phyloP scores from a whole-genome alignment of 768 basidiomycete genomes.

The Auricularia sp. region DNA sequence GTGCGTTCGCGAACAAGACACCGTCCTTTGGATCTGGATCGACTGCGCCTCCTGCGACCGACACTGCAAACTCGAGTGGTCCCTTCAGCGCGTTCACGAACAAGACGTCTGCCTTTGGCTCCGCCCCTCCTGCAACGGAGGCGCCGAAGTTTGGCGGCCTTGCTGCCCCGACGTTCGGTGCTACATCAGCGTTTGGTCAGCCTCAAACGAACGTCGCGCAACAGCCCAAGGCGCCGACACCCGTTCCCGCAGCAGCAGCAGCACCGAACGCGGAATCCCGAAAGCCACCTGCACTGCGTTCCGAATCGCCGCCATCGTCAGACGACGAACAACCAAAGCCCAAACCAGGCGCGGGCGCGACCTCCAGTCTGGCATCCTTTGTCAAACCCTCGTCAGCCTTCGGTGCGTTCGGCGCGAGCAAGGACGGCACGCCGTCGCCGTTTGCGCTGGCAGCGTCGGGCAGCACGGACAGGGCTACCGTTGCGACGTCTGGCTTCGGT shows the following conservation, averaged over 20 bases:
- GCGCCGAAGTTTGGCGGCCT: background rate
- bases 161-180: background rate
- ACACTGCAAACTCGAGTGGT: constrained; percentile 1
- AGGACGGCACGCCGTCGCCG: background rate
- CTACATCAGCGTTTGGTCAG: background rate
- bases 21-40: background rate
- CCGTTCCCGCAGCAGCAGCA: background rate
- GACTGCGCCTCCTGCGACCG: background rate
- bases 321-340: background rate
- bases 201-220: too few species aligned
- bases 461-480: background rate
- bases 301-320: background rate
- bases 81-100: constrained; percentile 21
- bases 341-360: background rate
- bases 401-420: background rate
- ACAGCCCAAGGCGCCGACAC: background rate
- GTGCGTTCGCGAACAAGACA: constrained; percentile 1
- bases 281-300: background rate
- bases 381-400: background rate
- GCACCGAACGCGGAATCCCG: too few species aligned
- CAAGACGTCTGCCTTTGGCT: constrained; percentile 8
- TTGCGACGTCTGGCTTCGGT: background rate
- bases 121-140: background rate
- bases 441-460: background rate
- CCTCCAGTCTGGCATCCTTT: background rate